phyloP scores from a whole-genome alignment of 163 green algal genomes.

The Scenedesmus sp. region DNA sequence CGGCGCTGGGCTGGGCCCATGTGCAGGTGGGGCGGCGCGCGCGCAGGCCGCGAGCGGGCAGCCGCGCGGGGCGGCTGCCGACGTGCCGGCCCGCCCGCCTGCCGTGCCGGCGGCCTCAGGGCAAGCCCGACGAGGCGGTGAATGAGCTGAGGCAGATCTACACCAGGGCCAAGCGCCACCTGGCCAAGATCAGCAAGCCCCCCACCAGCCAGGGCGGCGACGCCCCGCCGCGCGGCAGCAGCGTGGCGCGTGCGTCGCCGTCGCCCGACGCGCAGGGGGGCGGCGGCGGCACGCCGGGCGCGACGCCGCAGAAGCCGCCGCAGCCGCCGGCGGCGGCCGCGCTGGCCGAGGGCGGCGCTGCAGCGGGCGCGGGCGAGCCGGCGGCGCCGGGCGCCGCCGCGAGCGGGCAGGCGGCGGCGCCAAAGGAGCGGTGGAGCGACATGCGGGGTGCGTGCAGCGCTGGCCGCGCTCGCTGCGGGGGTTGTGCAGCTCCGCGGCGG shows the following conservation, averaged over 20 bases:
- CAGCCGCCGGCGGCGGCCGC: neutral
- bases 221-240: no score
- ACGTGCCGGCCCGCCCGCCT: neutral
- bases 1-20: neutral
- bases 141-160: constrained; percentile 20
- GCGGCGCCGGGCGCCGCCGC: no score
- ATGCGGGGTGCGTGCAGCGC: neutral
- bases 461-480: neutral
- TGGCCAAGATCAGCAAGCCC: neutral
- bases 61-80: no score
- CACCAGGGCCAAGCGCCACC: constrained; percentile 13
- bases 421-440: constrained; percentile 1
- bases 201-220: neutral
- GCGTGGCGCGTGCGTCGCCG: no score
- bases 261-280: no score
- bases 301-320: constrained; percentile 27
- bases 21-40: neutral
- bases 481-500: no score
- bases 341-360: neutral
- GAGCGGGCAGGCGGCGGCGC: no score
- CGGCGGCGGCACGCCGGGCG: neutral
- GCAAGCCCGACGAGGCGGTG: constrained; percentile 24
- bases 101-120: neutral
- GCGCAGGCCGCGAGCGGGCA: no score
- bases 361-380: neutral